Evolutionary conservation across 208 protist genomes (phyloP), one percentile per base, ranked within the genome.

Genomic region (Wallacemonas rigidus): DNA sequence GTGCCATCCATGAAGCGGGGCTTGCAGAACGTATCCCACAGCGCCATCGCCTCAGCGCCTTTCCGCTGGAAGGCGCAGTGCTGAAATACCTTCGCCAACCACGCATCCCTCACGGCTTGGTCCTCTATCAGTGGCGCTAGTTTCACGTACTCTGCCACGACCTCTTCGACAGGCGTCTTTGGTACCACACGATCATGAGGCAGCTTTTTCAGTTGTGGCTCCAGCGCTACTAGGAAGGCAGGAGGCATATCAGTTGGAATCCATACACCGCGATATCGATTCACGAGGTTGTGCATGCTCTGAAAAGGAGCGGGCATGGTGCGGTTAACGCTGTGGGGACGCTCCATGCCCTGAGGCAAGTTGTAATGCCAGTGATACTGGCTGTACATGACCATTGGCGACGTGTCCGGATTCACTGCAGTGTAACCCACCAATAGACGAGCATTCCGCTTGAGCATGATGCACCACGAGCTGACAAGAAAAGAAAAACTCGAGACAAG

Each of bases 301-400:
- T 87, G 77, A 56, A 84, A 92, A 1, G 91, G 91, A 12, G 82
- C 89, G 9, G 89, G 69, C 57, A 94, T 70, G 51, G 77, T 83
- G 26, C 89, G 79, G 68, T 96, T 96, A n/a, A 96, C 88, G 41
- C 74, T 83, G 81, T 89, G 77, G 2, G 91, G 91, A 14, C 83
- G 80, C 57, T 92, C 88, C 91, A 96, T 96, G 39, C 86, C 86
- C 71, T 96, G 91, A 51, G 88, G 91, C 35, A 94, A 72, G 69
- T 94, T 96, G 79, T 96, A 96, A 76, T 96, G 89, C 89, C 91
- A 96, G 75, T 94, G 89, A 61, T 90, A 94, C 68, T 94, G 82
- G 67, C 86, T 94, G 73, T 94, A 94, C 74, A 83, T 80, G 56
- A 96, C 70, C 89, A 94, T 94, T n/a, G 91, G 91, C 7, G 89